Conservation (phyloP, 257 asterid genomes). For the Solanum virginianum region DNA sequence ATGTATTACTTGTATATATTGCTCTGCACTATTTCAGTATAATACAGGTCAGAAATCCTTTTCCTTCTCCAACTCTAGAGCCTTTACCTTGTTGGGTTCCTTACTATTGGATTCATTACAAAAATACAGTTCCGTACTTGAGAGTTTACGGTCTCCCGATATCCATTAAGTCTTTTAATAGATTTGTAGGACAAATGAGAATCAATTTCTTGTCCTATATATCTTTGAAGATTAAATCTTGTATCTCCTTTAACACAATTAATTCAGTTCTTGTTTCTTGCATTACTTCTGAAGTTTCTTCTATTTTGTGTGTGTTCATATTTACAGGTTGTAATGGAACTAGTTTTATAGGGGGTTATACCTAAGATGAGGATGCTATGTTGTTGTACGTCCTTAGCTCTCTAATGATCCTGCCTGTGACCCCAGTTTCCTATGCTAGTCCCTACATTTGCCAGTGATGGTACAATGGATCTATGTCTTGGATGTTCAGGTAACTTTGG, state of each 20-base stretch:
- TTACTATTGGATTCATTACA: background rate
- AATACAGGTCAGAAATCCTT: no score
- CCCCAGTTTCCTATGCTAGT: background rate
- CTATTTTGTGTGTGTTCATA: background rate
- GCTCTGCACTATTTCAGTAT: no score
- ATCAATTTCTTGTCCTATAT: background rate
- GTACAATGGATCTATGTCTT: background rate
- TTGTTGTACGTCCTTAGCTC: background rate
- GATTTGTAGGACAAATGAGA: background rate
- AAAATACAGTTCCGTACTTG: background rate
- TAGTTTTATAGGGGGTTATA: background rate
- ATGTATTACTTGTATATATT: accelerated
- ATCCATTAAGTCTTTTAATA: no score
- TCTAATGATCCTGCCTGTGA: background rate
- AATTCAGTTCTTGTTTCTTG: background rate
- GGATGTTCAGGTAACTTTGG: background rate
- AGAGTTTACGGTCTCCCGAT: background rate
- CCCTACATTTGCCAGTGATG: background rate
- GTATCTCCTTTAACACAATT: background rate
- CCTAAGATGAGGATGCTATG: background rate
- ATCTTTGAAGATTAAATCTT: background rate
- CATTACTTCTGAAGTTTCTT: background rate
- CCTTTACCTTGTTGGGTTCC: background rate
- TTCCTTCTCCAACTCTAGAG: no score
- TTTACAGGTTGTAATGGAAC: background rate